These are phyloP conservation scores for Bruguiera gymnorhiza DNA, from an alignment of 345 rosid genomes.

Conservation along the genomic window DNA sequence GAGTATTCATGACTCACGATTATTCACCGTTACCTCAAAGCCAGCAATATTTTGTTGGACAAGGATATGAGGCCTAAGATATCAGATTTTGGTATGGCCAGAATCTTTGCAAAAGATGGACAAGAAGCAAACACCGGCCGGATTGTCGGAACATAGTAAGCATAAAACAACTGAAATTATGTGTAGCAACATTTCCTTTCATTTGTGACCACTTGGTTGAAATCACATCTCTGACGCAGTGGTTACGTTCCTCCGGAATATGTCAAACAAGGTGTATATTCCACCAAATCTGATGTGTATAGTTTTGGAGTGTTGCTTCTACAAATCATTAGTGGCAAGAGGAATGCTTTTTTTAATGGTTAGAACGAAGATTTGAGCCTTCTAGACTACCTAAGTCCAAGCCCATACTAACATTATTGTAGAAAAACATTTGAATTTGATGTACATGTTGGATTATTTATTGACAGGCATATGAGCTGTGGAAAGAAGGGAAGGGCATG, in stretches of 20 bases:
- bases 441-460: background rate
- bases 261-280: conserved; percentile 38
- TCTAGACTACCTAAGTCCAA: conserved; percentile 31
- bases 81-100: conserved; percentile 46
- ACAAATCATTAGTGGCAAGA: conserved; percentile 41
- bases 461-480: conserved; percentile 30
- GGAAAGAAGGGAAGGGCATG: conserved; percentile 20
- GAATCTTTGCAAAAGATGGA: conserved; percentile 31
- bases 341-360: conserved; percentile 24
- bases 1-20: conserved; percentile 44
- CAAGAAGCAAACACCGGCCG: conserved; percentile 34
- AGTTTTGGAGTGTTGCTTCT: conserved; percentile 47
- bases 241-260: conserved; percentile 53
- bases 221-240: conserved; percentile 15
- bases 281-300: conserved; percentile 44
- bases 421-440: background rate
- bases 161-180: no score
- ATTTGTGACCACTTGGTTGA: no score
- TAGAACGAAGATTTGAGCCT: conserved; percentile 8
- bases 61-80: conserved; percentile 38
- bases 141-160: conserved; percentile 49
- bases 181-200: no score
- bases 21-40: conserved; percentile 41
- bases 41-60: conserved; percentile 43
- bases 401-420: background rate